Conservation (phyloP, 2,329 filamentous ascomycete species). For the Plectosphaerella cucumerina region DNA sequence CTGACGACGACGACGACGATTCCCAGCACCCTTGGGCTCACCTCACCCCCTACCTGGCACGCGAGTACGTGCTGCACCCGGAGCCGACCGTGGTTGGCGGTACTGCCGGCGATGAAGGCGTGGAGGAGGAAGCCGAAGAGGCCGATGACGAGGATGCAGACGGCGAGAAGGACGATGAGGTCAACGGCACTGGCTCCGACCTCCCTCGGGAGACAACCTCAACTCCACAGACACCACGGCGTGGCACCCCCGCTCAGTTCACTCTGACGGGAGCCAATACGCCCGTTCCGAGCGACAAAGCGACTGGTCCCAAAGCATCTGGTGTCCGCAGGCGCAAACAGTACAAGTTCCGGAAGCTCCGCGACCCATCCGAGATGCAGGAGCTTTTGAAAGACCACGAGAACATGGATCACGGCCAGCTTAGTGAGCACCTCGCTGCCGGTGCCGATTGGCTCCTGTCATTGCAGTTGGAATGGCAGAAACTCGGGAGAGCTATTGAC, state of each 20-base stretch:
- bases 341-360: slow-evolving; percentile 46
- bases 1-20: no score
- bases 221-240: slow-evolving; percentile 29
- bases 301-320: not conserved
- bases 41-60: slow-evolving; percentile 35
- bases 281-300: slow-evolving; percentile 21
- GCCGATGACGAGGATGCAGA: not conserved
- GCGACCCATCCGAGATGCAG: slow-evolving; percentile 44
- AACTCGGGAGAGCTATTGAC: slow-evolving; percentile 45
- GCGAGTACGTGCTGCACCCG: slow-evolving; percentile 33
- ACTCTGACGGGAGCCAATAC: slow-evolving; percentile 21
- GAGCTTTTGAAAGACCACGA: slow-evolving; percentile 46
- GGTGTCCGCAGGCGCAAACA: slow-evolving; percentile 6
- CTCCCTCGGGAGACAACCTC: slow-evolving; percentile 8
- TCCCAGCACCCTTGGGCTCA: slow-evolving; percentile 27
- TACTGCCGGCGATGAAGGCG: slow-evolving; percentile 4
- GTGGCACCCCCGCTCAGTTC: slow-evolving; percentile 25
- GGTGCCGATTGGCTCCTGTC: slow-evolving; percentile 41
- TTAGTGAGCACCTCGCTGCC: slow-evolving; percentile 39
- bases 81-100: slow-evolving; percentile 17
- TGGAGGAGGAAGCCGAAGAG: slow-evolving; percentile 1
- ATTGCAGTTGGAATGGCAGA: slow-evolving; percentile 52
- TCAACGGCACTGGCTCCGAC: no score
- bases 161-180: slow-evolving; percentile 11
- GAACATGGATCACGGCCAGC: slow-evolving; percentile 39